Base-by-base conservation (phyloP, 495 filamentous ascomycete species). In the Terfezia boudieri region DNA sequence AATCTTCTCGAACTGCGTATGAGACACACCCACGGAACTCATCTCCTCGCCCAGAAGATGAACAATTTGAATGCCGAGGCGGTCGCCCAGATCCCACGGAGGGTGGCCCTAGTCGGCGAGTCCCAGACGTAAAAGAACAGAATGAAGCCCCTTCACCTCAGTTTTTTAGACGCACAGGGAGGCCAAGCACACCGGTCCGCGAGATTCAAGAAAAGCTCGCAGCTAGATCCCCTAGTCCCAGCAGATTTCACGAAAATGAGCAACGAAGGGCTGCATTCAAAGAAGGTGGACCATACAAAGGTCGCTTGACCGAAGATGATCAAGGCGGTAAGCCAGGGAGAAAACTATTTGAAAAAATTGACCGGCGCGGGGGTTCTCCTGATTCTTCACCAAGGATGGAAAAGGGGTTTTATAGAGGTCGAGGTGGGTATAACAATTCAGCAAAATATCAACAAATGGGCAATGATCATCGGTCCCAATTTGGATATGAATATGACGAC, bases 1-100 rank as follows among this genome's bases (percentile, higher is more conserved):
- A 58, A 52, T 50, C 56, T 37, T 48, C 53, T n/a, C 56, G 56
- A 35, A 46, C 37, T 36, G 36, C 9, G 10, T 58, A 58, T 53
- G 56, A 58, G 20, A 22, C 12, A 16, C 23, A 52, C 46, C 49
- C 12, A 16, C n/a, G n/a, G n/a, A 20, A 12, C 26, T 32, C 22
- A 51, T 11, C 49, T 12, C 49, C 22, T 16, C 49, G 12, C 26
- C 23, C 49, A 20, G 49, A 46, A 5, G 41, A 20, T 46, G 41
- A 46, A 20, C 4, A 46, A 0, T 8, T 46, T 14, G 41, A 46
- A 3, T 46, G 8, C 41, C 12, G 41, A 46, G 17, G 17, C 8
- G 41, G 14, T 14, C 41, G 41, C 17, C 41, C 41, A 14, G 4
- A 46, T 5, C n/a, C 22, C 26, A 20, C 12, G 22, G 16, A 51